Evolutionary conservation across 441 rosid genomes (phyloP), one percentile per base, ranked within the genome.

Genomic region (Biscutella laevigata): DNA sequence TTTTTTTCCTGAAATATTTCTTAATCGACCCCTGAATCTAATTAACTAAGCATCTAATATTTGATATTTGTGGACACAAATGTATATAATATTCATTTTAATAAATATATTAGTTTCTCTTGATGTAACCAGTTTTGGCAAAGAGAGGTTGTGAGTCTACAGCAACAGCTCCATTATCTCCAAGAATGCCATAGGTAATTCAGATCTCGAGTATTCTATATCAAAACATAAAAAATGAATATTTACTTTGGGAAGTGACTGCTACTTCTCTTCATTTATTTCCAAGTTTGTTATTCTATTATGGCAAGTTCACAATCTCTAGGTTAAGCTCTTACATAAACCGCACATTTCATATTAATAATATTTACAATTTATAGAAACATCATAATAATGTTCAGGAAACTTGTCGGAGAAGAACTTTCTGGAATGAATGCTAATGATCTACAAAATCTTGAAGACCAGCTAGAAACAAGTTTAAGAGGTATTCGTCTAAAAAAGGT

Each of bases 381-480:
- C 44, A 48, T 21, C 21, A 6, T 19, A 4, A 35, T 7, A 6
- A 39, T 13, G 26, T 61, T 64, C 70, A 88, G 98, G 69, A 82
- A 80, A 45, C 50, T 85, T 50, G 68, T 79, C 71, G 98, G 98
- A 62, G 87, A 87, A 73, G 84, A 85, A 64, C 79, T 91, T 38
- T 80, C 87, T 30, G 88, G 89, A 53, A 69, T 91, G 65, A 69
- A 63, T 42, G 56, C 74, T 51, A 79, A 74, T 38, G 89, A 85
- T 64, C 79, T 88, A 27, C 84, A 77, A 53, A 80, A 78, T 61
- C 77, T 91, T 53, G 98, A 91, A 76, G 80, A 72, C 59, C 82
- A 85, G 64, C 64, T 91, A 30, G 94, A 82, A 61, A 71, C 64
- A 74, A 85, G 95, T 65, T 64, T 88, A 53, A 80, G 69, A 63